Evolutionary conservation across 371 early-diverging fungal species (phyloP).

Genomic region (Mortierella sp.): DNA sequence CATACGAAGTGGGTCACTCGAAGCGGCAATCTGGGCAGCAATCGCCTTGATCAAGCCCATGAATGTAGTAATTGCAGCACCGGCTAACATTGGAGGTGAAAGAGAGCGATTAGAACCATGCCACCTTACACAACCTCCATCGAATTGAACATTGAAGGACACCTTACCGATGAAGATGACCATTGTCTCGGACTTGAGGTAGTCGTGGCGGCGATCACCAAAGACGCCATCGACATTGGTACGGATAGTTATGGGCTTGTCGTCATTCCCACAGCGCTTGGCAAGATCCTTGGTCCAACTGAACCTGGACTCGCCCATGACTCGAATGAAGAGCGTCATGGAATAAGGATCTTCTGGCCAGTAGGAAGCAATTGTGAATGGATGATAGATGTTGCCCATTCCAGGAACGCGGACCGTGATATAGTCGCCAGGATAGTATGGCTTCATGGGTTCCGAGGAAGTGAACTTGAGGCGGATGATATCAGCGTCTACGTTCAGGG

Average conservation of each 20-base stretch:
- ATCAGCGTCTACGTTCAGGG: slow-evolving; percentile 40
- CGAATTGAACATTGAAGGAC: neutral
- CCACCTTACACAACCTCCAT: no score
- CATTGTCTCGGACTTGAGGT: slow-evolving; percentile 42
- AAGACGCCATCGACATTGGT: slow-evolving; percentile 51
- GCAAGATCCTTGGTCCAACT: slow-evolving; percentile 35
- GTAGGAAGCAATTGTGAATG: slow-evolving; percentile 50
- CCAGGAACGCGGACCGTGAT: slow-evolving; percentile 34
- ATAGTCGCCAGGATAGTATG: slow-evolving; percentile 50
- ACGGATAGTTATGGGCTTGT: slow-evolving; percentile 21
- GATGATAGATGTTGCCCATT: slow-evolving; percentile 33
- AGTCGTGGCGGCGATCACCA: slow-evolving; percentile 48
- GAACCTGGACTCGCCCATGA: slow-evolving; percentile 24
- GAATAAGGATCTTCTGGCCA: slow-evolving; percentile 51
- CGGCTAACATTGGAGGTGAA: slow-evolving; percentile 12
- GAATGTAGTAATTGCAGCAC: slow-evolving; percentile 41
- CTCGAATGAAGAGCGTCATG: slow-evolving; percentile 37
- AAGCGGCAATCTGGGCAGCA: slow-evolving; percentile 40
- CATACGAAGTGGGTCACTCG: slow-evolving; percentile 24
- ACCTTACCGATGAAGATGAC: slow-evolving; percentile 28
- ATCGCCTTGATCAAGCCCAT: slow-evolving; percentile 43
- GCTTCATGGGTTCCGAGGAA: slow-evolving; percentile 40
- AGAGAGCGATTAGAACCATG: no score
- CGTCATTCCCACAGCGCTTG: slow-evolving; percentile 36
- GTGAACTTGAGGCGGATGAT: slow-evolving; percentile 40